Evolutionary conservation across 345 rosid genomes (phyloP), one percentile per base, ranked within the genome.

Genomic region (Gossypium turneri): DNA sequence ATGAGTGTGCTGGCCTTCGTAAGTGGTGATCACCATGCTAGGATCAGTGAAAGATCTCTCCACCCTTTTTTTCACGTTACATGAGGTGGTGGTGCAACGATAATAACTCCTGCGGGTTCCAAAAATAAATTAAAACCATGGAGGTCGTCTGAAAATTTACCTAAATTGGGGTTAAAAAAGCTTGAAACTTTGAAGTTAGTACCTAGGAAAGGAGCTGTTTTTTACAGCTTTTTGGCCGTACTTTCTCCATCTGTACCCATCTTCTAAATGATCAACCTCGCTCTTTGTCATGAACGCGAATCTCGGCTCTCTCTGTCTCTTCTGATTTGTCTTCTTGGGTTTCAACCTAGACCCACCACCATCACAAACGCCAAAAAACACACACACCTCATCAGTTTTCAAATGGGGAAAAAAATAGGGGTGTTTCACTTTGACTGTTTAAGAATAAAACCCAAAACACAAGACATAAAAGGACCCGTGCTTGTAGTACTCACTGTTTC

Each of bases 141-240:
- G 62, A 67, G 15, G 1, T n/a, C 57, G 43, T 19, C 27, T 20
- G 19, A 8, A 47, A 34, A 27, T 38, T 68, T 29, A 47, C 20
- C 74, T 68, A 65, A 44, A 41, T 44, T 45, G 57, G 13, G 62
- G 73, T 75, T 67, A 27, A 52, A 52, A 57, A 57, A 68, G 6
- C 0, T 67, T 67, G 25, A 6, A 73, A 62, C 79, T 68, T 82
- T 63, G 78, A 68, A 79, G 74, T 58, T n/a, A 50, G 73, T 79
- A 94, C 98, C 98, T 89, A 27, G 98, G 98, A 82, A 87, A 92
- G 22, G 92, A 92, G 83, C 98, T 94, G 84, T 90, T 90, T 74
- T 94, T 94, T 50, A 94, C 98, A 76, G 98, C 98, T 82, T 94
- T 94, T 82, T 94, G 98, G 74, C 98, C 98, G 89, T 94, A 94